phyloP scores from a whole-genome alignment of 805 yeast species.

The Candida easanensis region DNA sequence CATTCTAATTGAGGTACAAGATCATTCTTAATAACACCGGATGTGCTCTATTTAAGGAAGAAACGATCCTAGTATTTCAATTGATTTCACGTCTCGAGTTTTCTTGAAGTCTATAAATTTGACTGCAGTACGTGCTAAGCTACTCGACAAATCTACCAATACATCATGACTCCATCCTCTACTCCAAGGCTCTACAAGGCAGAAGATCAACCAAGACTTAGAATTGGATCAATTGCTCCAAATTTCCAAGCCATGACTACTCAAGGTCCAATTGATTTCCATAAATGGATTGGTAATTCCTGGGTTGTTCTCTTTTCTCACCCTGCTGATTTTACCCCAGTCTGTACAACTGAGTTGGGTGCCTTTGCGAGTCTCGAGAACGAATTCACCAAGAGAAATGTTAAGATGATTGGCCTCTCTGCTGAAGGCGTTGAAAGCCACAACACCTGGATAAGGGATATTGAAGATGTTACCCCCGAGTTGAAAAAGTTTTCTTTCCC shows the following conservation, averaged over 20 bases:
- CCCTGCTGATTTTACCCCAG: constrained; percentile 97
- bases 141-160: too few relatives aligned
- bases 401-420: constrained; percentile 86
- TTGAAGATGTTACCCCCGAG: constrained; percentile 70
- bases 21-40: too few relatives aligned
- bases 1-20: too few relatives aligned
- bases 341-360: constrained; percentile 94
- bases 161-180: too few relatives aligned
- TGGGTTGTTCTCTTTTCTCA: constrained; percentile 92
- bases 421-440: too few relatives aligned
- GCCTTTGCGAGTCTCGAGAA: constrained; percentile 88
- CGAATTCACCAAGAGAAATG: constrained; percentile 80
- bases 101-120: too few relatives aligned
- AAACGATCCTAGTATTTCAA: too few relatives aligned
- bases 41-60: too few relatives aligned
- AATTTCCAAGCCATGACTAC: constrained; percentile 83
- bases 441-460: constrained; percentile 91
- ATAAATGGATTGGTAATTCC: constrained; percentile 77
- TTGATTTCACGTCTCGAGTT: too few relatives aligned
- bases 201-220: constrained; percentile 56
- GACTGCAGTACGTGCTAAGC: too few relatives aligned
- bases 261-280: constrained; percentile 80
- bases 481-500: constrained; percentile 82
- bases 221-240: constrained; percentile 86
- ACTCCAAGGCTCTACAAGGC: constrained; percentile 42